phyloP scores from a whole-genome alignment of 1,284 basidiomycete species.

The Tilletia setariae region DNA sequence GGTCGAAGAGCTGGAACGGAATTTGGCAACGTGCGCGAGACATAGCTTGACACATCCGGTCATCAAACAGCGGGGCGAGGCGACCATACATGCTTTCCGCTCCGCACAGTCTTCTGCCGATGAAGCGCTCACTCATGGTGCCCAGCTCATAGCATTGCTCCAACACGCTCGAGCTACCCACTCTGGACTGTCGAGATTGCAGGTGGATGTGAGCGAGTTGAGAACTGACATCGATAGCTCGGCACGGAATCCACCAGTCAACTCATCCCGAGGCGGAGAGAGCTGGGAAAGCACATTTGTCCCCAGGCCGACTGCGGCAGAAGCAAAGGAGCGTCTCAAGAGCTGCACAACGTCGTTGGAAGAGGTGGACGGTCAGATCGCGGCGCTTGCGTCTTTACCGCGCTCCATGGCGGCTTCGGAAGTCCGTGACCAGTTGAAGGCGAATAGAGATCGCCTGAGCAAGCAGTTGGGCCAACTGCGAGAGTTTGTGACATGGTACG shows the following conservation, averaged over 20 bases:
- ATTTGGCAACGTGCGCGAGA: background rate
- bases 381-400: background rate
- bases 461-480: background rate
- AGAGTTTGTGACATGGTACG: background rate
- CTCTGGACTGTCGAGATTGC: background rate
- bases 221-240: background rate
- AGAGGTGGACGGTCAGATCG: background rate
- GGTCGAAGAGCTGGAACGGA: conserved; percentile 7
- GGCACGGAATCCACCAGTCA: background rate
- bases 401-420: background rate
- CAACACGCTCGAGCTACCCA: background rate
- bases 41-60: background rate
- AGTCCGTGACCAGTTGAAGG: background rate
- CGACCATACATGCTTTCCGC: background rate
- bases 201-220: background rate
- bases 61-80: background rate
- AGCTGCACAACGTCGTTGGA: background rate
- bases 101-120: background rate
- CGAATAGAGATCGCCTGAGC: background rate
- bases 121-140: background rate
- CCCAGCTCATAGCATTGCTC: background rate
- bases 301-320: background rate
- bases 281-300: background rate
- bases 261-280: background rate
- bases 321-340: background rate